phyloP scores from a whole-genome alignment of 805 yeast species.

The Sugiyamaella qingdaonensis region DNA sequence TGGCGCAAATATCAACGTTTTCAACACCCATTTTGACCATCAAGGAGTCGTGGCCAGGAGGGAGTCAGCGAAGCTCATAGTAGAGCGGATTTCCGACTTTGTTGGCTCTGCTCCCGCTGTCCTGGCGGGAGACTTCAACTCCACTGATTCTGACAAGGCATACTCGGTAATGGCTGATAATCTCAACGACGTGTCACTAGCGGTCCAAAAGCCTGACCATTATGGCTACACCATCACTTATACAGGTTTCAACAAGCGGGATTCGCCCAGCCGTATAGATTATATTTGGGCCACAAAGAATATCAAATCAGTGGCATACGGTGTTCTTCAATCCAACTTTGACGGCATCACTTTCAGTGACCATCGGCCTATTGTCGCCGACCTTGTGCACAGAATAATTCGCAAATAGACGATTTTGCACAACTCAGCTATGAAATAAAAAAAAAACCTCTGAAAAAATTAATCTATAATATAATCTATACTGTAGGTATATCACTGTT shows the following conservation, averaged over 20 bases:
- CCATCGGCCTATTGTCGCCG: conserved; percentile 20
- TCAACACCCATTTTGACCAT: conserved; percentile 52
- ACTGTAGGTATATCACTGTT: neutral
- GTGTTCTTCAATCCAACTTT: conserved; percentile 17
- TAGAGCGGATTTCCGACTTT: conserved; percentile 28
- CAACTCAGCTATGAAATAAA: too few species aligned
- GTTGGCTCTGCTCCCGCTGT: conserved; percentile 34
- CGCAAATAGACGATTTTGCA: neutral
- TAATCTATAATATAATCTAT: neutral
- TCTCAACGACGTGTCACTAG: conserved; percentile 38
- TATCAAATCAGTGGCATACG: conserved; percentile 12
- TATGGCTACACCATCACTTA: conserved; percentile 47
- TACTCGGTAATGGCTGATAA: conserved; percentile 39
- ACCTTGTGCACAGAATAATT: conserved; percentile 3
- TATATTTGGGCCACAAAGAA: conserved; percentile 41
- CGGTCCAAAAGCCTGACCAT: conserved; percentile 21
- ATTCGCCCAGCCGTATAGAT: conserved; percentile 34
- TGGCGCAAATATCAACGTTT: conserved; percentile 23
- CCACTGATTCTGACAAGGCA: conserved; percentile 41
- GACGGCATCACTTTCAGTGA: conserved; percentile 14
- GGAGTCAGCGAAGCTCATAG: conserved; percentile 43
- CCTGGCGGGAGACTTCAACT: conserved; percentile 57
- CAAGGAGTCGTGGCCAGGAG: conserved; percentile 43
- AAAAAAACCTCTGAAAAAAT: neutral
- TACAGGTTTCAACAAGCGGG: conserved; percentile 44